Evolutionary conservation across 179 eudicot species (phyloP), one percentile per base, ranked within the genome.

Genomic region (Silene noctiflora): DNA sequence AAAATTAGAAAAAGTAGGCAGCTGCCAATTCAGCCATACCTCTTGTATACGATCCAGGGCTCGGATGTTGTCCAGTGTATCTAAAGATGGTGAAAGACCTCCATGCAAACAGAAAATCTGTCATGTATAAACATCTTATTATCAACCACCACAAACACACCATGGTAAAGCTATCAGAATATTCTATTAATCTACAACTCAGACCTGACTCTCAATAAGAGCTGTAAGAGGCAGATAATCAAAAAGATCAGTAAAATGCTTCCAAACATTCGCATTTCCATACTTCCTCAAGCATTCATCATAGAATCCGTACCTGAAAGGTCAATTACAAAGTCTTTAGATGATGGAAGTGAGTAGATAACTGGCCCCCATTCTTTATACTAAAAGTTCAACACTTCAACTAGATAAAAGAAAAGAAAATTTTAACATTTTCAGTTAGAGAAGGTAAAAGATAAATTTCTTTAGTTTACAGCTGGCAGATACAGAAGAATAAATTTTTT

Each of bases 241-340:
- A 83, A 93, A 93, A 72, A 93, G 94, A 79, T 93, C 98, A 24
- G 98, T 93, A 69, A 91, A 93, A 84, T 78, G 85, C 89, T 93
- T 93, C 98, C 98, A 93, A 85, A 93, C 95, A 81, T 91, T 91
- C 29, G 98, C 97, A 86, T 93, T 93, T 44, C 97, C 98, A 51
- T 91, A 93, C 85, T 93, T 93, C 88, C 98, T 89, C 85, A 93
- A 87, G 82, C 98, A 93, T 83, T 93, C 98, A 79, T 93, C 98
- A 84, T 93, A 93, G 55, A 93, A 93, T 12, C 98, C 98, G 76
- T 93, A 93, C 67, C 97, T 93, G 95, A 76, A 78, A 72, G 22
- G 55, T 61, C 65, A 60, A 59, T 48, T 29, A 77, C 48, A 76
- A 55, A 61, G 29, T 16, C 42, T 62, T 77, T 48, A 79, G 65